Evolutionary conservation across 768 basidiomycete species (phyloP), one percentile per base, ranked within the genome.

Genomic region (Trametes elegans): DNA sequence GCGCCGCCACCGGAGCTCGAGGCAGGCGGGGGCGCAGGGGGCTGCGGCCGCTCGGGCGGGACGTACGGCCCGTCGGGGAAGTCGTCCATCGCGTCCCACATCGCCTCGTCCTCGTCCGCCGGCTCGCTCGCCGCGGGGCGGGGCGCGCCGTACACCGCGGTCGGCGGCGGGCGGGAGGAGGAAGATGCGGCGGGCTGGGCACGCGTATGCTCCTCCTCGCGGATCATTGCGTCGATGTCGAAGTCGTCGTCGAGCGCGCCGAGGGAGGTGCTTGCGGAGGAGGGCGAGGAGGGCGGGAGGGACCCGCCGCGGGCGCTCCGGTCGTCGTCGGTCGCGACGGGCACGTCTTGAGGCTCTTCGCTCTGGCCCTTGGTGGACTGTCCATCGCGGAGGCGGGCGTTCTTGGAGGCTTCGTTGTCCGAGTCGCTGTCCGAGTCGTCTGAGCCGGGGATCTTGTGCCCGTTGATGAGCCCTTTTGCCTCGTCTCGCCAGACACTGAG

Each of bases 401-500:
- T 29, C 19, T 70, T 9, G 29, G 46, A 48, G 13, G 47, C 58
- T 18, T 66, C 61, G 16, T 52, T 59, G 41, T 69, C 72, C 2
- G 67, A 64, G 24, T 58, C 70, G 18, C 41, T 67, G 68, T 53
- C 53, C 6, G 50, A 61, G 38, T 71, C 70, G 40, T 70, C 68
- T 21, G 70, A 58, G 10, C 64, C 62, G 19, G 70, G 69, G 27
- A 51, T 32, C 23, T 71, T 64, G n/a, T 56, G 64, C 21, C 71
- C 74, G 26, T 79, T 72, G 47, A 71, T 61, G 16, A 72, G 49
- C 6, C 78, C 77, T 24, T 77, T 73, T 28, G 78, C 80, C 66
- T 90, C 85, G 66, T 93, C 88, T 51, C 80, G 76, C 88, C 89
- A 93, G 18, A 84, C 82, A n/a, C 85, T 81, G 21, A 92, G 66